Evolutionary conservation across 2,329 filamentous ascomycete species (phyloP).

Genomic region (Paecilomyces sp.): DNA sequence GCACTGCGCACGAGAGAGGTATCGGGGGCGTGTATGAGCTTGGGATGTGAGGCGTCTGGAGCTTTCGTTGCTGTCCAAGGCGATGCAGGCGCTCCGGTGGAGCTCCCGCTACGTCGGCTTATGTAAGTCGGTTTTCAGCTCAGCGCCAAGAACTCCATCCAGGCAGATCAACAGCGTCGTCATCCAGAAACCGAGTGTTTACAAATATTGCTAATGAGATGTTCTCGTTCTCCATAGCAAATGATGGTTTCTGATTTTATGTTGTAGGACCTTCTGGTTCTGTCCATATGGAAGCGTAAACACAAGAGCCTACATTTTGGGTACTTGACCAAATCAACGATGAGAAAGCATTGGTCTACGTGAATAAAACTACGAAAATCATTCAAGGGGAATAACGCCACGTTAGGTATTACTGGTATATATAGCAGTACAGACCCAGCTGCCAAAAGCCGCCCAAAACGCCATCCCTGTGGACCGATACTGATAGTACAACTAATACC

Average conservation of each 20-base stretch:
- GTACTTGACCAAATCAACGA: neutral
- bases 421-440: neutral
- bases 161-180: neutral
- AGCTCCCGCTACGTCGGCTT: constrained; percentile 14
- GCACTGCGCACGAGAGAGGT: neutral
- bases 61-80: constrained; percentile 11
- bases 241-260: neutral
- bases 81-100: constrained; percentile 9
- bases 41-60: constrained; percentile 2
- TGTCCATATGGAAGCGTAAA: too few species aligned
- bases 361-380: neutral
- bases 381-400: neutral
- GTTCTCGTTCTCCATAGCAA: neutral
- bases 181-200: neutral
- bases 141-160: neutral
- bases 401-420: neutral
- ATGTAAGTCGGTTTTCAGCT: constrained; percentile 10
- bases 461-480: neutral
- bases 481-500: neutral
- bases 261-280: neutral
- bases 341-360: neutral
- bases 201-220: neutral
- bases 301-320: neutral
- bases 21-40: neutral
- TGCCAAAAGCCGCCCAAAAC: neutral